phyloP scores from a whole-genome alignment of 2,329 filamentous ascomycete species.

The Neospermospora avenae region DNA sequence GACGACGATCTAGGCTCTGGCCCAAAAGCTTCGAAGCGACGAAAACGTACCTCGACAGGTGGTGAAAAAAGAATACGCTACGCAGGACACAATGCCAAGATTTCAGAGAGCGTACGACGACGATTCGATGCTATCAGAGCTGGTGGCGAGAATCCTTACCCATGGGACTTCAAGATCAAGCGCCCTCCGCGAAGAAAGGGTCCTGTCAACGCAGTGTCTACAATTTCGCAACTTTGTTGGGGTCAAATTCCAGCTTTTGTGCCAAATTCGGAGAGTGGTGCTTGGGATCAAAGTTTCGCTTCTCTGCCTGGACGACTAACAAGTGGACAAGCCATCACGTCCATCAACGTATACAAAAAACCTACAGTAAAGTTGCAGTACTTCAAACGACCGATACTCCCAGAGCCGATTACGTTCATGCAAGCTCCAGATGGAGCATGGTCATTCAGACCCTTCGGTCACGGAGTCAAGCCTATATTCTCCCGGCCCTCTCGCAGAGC shows the following conservation, averaged over 20 bases:
- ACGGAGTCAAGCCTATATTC: constrained; percentile 33
- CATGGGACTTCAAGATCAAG: not conserved
- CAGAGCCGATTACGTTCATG: constrained; percentile 33
- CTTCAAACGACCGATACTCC: constrained; percentile 14
- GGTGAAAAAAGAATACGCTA: not conserved
- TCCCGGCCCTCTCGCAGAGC: constrained; percentile 26
- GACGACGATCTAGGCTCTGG: not conserved
- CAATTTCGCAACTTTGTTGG: constrained; percentile 18
- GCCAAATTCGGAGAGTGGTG: constrained; percentile 29
- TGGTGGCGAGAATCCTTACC: constrained; percentile 2
- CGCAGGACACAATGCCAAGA: constrained; percentile 6
- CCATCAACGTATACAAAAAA: too few relatives aligned
- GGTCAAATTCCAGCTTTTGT: constrained; percentile 15
- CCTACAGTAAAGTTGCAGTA: not conserved
- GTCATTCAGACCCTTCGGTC: constrained; percentile 32
- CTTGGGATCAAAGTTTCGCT: constrained; percentile 26
- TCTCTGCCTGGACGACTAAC: not conserved
- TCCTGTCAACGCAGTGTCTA: not conserved
- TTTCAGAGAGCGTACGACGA: constrained; percentile 5
- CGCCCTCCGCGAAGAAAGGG: too few relatives aligned
- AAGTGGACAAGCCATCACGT: not conserved
- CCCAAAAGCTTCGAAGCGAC: not conserved
- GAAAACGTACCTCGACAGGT: not conserved
- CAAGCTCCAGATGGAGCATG: constrained; percentile 32
- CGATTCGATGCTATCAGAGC: constrained; percentile 10